Conservation (phyloP, 1,284 basidiomycete species). For the Naganishia cerealis region DNA sequence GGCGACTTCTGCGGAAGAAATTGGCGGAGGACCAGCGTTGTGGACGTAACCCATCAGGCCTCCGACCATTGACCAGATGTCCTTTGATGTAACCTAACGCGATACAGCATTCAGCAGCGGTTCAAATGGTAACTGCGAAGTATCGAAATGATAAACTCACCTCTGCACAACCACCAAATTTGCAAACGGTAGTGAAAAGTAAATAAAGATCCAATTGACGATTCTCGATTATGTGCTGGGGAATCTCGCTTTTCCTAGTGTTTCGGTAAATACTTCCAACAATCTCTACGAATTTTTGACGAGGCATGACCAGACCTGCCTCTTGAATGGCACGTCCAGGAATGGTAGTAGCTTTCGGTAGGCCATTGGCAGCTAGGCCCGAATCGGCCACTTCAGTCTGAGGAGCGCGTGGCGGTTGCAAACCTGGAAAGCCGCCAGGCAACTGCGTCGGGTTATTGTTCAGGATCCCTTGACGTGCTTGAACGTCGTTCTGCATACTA, state of each 20-base stretch:
- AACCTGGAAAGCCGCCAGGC: slow-evolving; percentile 6
- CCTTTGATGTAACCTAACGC: slow-evolving; percentile 25
- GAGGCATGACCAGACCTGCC: slow-evolving; percentile 19
- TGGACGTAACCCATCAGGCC: slow-evolving; percentile 43
- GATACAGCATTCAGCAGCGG: not conserved
- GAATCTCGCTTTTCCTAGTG: slow-evolving; percentile 11
- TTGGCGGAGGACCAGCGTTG: slow-evolving; percentile 38
- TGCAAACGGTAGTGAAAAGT: slow-evolving; percentile 43
- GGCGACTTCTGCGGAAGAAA: slow-evolving; percentile 38
- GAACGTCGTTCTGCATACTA: not conserved
- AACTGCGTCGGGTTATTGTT: not conserved
- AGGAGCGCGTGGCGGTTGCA: not conserved
- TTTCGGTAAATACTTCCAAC: slow-evolving; percentile 25
- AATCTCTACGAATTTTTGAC: slow-evolving; percentile 23
- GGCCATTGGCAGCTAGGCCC: slow-evolving; percentile 16
- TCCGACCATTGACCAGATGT: slow-evolving; percentile 41
- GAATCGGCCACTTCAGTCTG: slow-evolving; percentile 5
- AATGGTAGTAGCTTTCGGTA: slow-evolving; percentile 19
- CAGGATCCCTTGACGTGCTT: slow-evolving; percentile 2
- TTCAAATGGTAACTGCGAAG: not conserved
- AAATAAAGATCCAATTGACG: slow-evolving; percentile 39
- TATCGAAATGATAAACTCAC: slow-evolving; percentile 34
- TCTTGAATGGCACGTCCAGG: slow-evolving; percentile 19
- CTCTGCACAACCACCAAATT: slow-evolving; percentile 43
- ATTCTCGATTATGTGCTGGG: slow-evolving; percentile 26